phyloP scores from a whole-genome alignment of 2,329 filamentous ascomycete species.

The Juglanconis sp. region DNA sequence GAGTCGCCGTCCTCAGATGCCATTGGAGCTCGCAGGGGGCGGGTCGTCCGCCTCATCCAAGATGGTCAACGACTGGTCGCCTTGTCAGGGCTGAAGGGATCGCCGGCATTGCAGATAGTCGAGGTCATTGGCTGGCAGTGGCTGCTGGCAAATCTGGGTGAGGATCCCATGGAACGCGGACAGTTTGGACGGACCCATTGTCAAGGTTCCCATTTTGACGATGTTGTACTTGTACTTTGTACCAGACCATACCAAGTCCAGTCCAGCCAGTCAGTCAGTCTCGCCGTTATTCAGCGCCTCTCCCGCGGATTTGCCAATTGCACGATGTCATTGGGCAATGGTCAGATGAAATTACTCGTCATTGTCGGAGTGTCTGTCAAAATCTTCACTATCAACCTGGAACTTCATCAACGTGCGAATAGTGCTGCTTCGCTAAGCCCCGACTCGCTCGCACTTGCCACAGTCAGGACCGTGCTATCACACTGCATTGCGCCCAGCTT shows the following conservation, averaged over 20 bases:
- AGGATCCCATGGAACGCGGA: background rate
- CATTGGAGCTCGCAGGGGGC: background rate
- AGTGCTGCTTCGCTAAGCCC: background rate
- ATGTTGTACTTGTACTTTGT: no score
- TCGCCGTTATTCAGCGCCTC: background rate
- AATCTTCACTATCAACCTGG: background rate
- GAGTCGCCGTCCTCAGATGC: background rate
- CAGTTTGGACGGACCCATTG: background rate
- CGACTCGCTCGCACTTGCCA: background rate
- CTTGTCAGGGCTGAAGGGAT: constrained; percentile 18
- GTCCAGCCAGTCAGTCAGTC: no score
- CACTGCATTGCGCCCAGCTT: background rate
- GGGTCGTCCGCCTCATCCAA: constrained; percentile 15
- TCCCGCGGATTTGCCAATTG: background rate
- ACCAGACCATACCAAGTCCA: no score
- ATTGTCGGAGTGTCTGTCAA: background rate
- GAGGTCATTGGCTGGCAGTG: constrained; percentile 14
- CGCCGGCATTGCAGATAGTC: constrained; percentile 1
- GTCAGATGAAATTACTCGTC: background rate
- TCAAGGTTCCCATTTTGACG: no score
- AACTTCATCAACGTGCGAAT: background rate
- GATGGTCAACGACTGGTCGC: constrained; percentile 16
- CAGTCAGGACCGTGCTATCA: background rate
- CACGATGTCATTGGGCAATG: background rate
- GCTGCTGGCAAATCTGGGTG: constrained; percentile 8